Evolutionary conservation across 2,329 filamentous ascomycete genomes (phyloP), one percentile per base, ranked within the genome.

Genomic region (Sclerotinia minor): DNA sequence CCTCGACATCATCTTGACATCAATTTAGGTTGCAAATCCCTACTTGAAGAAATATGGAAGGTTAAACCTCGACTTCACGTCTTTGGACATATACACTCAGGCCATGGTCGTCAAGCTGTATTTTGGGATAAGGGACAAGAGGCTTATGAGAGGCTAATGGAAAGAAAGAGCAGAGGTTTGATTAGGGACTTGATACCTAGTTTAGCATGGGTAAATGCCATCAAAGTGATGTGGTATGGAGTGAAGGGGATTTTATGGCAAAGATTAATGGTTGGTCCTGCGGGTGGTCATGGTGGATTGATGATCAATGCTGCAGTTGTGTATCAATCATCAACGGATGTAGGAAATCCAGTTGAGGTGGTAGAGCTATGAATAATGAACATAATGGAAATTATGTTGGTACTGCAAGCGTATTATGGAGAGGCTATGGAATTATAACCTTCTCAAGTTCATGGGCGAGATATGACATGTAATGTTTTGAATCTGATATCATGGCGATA

Each of bases 51-150:
- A 73, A 78, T 85, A 35, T 85, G 84, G 82, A 81, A 84, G 35
- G 82, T 89, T 0, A 84, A 83, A 67, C 88, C 89, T 0, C 75
- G 76, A 3, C 77, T 90, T 38, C 87, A 90, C 75, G 83, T 90
- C 32, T 90, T 89, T 76, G 88, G 87, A 2, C 88, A 91, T 77
- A 81, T 89, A 58, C 88, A 91, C 76, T 84, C 81, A 49, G 86
- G 84, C 7, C 83, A 87, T 65, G 88, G 88, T 21, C 78, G 79
- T 41, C 84, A 88, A 73, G 78, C 83, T 1, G 80, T 88, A 2
- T 85, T 84, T 76, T 91, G 87, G 85, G 87, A 89, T 73, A 81
- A 83, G 35, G 83, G 82, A 21, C 87, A 90, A 65, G 64, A 65
- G 45, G 70, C 75, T 49, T 73, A 78, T 61, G 77, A 78, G 55